Base-by-base conservation (phyloP, 2,329 filamentous ascomycete species). In the Fusarium abutilonis region DNA sequence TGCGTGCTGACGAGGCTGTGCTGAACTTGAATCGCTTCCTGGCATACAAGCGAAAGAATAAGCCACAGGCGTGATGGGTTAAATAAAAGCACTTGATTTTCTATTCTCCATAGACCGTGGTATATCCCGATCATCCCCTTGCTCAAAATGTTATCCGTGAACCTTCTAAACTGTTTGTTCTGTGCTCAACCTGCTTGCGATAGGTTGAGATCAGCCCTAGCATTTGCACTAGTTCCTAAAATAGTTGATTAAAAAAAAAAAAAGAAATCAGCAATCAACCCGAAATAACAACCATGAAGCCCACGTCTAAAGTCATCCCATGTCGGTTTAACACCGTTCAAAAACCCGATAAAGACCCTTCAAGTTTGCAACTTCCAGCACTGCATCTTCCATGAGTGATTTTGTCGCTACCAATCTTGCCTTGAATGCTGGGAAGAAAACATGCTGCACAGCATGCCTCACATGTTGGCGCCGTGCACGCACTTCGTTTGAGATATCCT, bases 271-370 rank as follows among this genome's bases (percentile, higher is more conserved):
- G 11, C 19, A 15, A 32, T 23, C 10, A 32, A 10, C 52, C 61
- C 46, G 38, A 49, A 48, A 55, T 43, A 21, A 48, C 31, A 47
- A 32, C 42, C 43, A 41, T 26, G 9, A 26, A 43, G 13, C 42
- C 38, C 41, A 40, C 10, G 17, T 56, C 38, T 53, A 46, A 34
- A 46, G 34, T n/a, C 29, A 19, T 23, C 43, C 44, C 15, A 34
- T 21, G 17, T 29, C 49, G 32, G 43, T 41, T 85, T 75, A 98
- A 75, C 95, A 98, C 51, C 95, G 82, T 78, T 99, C 95, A 81
- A 99, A 99, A 3, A 98, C 93, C 41, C 91, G 82, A 76, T 99
- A 99, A 55, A 99, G 74, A 0, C 93, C 93, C 76, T 97, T 98
- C 56, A 98, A 76, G 77, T 96, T 92, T 2, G 95, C 94, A 44